phyloP scores from a whole-genome alignment of 2,329 filamentous ascomycete genomes.

The Arthrobotrys sphaeroides region DNA sequence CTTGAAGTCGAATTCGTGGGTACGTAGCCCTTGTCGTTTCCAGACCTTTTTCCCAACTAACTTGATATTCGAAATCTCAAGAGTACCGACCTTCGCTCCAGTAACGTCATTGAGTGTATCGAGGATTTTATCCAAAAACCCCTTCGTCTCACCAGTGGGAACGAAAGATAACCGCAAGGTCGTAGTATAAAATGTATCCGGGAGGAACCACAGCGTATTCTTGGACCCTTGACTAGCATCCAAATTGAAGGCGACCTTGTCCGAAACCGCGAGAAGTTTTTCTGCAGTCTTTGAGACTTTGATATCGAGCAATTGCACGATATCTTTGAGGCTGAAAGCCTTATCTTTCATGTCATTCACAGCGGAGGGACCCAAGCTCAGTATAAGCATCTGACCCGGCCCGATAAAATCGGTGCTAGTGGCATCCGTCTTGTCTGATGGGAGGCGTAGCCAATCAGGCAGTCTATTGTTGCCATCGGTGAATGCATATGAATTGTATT shows the following conservation, averaged over 20 bases:
- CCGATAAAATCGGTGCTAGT: slow-evolving; percentile 1
- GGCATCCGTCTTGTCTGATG: background rate
- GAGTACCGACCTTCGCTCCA: background rate
- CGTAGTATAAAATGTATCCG: slow-evolving; percentile 30
- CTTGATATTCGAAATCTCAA: slow-evolving; percentile 2
- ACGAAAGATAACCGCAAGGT: slow-evolving; percentile 22
- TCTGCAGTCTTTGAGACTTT: background rate
- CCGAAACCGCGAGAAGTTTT: background rate
- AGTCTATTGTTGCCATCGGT: background rate
- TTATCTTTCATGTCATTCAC: slow-evolving; percentile 4
- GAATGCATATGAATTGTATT: slow-evolving; percentile 4
- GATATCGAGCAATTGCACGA: background rate
- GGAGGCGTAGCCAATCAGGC: slow-evolving; percentile 2
- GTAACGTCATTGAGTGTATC: slow-evolving; percentile 2
- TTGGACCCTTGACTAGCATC: slow-evolving; percentile 17
- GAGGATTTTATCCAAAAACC: background rate
- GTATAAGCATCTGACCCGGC: slow-evolving; percentile 1
- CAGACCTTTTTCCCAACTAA: slow-evolving; percentile 1
- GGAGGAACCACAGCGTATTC: slow-evolving; percentile 54
- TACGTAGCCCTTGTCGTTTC: background rate
- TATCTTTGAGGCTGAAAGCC: slow-evolving; percentile 1
- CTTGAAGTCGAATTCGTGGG: background rate
- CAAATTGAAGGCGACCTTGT: slow-evolving; percentile 1
- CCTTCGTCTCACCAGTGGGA: background rate
- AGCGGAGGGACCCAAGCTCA: slow-evolving; percentile 1